Evolutionary conservation across 768 basidiomycete genomes (phyloP).

Genomic region (Rhizopogon vesiculosus): DNA sequence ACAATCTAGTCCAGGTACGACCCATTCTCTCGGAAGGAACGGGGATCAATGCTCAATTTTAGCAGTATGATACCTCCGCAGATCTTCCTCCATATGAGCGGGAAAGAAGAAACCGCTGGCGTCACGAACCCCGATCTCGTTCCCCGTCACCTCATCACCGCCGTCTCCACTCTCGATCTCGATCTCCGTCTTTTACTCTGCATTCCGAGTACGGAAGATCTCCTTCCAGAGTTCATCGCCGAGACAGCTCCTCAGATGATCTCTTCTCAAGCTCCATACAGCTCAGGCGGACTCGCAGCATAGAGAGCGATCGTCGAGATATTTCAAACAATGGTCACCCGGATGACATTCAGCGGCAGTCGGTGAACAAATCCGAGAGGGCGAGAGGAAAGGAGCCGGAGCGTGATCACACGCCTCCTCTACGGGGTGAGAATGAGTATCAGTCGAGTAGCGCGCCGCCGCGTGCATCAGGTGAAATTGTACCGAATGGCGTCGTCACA

Average conservation of each 20-base stretch:
- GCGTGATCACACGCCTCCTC: not conserved
- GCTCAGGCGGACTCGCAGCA: conserved; percentile 2
- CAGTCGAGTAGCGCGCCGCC: not conserved
- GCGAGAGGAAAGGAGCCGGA: not conserved
- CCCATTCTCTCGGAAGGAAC: not conserved
- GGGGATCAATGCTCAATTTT: conserved; percentile 7
- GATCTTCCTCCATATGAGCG: conserved; percentile 30
- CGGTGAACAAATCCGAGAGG: not conserved
- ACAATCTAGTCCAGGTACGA: conserved; percentile 72
- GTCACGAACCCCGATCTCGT: conserved; percentile 21
- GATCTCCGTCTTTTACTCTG: not conserved
- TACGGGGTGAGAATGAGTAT: not conserved
- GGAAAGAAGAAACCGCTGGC: conserved; percentile 24
- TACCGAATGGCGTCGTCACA: not conserved
- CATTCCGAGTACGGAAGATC: conserved; percentile 6
- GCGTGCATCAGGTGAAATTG: too few species aligned
- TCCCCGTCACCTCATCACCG: conserved; percentile 16
- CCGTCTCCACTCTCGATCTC: conserved; percentile 19
- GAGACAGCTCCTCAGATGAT: conserved; percentile 6
- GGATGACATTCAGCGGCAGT: not conserved
- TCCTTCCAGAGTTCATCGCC: not conserved
- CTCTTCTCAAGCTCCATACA: not conserved
- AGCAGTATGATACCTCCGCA: conserved; percentile 56
- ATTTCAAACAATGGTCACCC: not conserved
- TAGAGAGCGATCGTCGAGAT: not conserved